Percentiles rank a stretch among this genome's conserved stretches.
phyloP scores from a whole-genome alignment of 2,329 filamentous ascomycete genomes.

The Scytalidium sp. region DNA sequence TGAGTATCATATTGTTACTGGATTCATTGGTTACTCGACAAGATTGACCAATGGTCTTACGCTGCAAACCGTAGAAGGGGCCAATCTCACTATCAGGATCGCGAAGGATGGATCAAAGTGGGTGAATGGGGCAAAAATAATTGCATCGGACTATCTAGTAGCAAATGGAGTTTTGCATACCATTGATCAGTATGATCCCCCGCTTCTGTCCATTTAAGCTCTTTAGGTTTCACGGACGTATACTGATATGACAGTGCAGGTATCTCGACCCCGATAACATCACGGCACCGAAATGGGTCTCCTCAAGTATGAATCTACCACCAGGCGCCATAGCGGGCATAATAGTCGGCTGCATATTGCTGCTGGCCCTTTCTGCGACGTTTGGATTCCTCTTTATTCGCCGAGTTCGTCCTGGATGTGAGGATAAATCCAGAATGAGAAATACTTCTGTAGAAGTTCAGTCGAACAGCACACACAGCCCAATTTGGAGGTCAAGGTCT shows the following conservation, averaged over 20 bases:
- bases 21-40: constrained; percentile 50
- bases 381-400: not conserved
- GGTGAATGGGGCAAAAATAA: constrained; percentile 50
- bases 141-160: constrained; percentile 45
- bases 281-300: not conserved
- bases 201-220: not conserved
- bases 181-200: constrained; percentile 48
- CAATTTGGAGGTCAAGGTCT: too few species aligned
- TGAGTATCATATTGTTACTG: constrained; percentile 61
- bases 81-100: constrained; percentile 41
- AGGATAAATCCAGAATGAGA: not conserved
- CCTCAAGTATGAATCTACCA: not conserved
- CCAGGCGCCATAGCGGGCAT: not conserved
- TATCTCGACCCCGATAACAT: not conserved
- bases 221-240: not conserved
- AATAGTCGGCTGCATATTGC: not conserved
- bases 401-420: not conserved
- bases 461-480: too few species aligned
- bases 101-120: constrained; percentile 36
- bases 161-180: constrained; percentile 57
- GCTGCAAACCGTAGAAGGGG: constrained; percentile 42
- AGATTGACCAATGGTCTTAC: constrained; percentile 35
- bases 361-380: not conserved
- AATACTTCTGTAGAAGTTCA: too few species aligned
- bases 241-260: not conserved